Base-by-base conservation (phyloP, 1,284 basidiomycete genomes). In the Apiotrichum veenhuisii region DNA sequence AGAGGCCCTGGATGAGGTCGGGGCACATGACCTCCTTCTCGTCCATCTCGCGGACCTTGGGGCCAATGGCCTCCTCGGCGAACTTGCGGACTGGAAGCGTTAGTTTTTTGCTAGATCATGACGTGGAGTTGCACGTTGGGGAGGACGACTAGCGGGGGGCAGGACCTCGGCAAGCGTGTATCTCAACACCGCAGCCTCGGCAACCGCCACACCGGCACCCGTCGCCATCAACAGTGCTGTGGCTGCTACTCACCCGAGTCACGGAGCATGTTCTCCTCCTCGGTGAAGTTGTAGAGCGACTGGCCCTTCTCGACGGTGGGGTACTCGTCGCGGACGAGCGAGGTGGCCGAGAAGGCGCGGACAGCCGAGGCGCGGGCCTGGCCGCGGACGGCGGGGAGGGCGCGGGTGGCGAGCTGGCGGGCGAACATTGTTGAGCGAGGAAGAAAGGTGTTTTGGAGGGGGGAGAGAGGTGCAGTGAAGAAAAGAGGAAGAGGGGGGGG, bases 11-110 rank as follows among this genome's bases (percentile, higher is more conserved):
- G 73, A 98, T 91, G 68, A 98, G 79, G 2, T 45, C 56, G 27
- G 37, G 34, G 74, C 97, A 92, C 96, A 99, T 98, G 69, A 80
- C 81, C 78, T 99, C 96, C 52, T 87, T 87, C 81, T 99, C 95
- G 75, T 99, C 95, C 96, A 99, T 99, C 71, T 93, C 90, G 41
- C 87, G 84, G 54, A 97, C 94, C 73, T 86, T 90, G 45, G 96
- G 95, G 12, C 79, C 88, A 23, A 99, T 85, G 34, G 95, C 86
- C 55, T 98, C 92, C 58, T 84, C 80, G 0, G 95, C 91, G 66
- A 97, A 98, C 41, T 88, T 85, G 70, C 83, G 83, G 25, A 96
- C 93, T 91, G 61, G 22, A 22, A n/a, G 22, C 23, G 50, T 36
- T 23, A 36, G 37, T 10, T 18, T 11, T 9, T 20, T 25, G 43